phyloP scores from a whole-genome alignment of 2,329 filamentous ascomycete species.

The Nemania sp. region DNA sequence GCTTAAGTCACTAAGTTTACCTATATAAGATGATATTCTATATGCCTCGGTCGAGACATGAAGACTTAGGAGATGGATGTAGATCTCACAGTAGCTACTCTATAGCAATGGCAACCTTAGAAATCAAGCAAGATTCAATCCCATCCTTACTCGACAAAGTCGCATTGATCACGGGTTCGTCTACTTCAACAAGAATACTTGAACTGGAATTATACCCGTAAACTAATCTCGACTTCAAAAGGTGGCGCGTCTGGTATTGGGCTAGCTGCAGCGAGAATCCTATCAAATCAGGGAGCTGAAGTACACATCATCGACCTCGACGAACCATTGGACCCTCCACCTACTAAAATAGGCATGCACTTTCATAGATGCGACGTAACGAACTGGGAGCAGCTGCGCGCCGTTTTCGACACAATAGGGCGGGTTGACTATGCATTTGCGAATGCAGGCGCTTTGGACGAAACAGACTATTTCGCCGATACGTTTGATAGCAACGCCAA shows the following conservation, averaged over 20 bases:
- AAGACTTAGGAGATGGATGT: no score
- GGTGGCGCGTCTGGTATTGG: background rate
- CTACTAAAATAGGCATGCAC: background rate
- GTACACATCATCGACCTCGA: background rate
- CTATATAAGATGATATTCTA: no score
- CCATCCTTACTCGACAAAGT: no score
- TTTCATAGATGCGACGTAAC: background rate
- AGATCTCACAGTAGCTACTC: no score
- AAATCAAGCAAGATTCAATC: no score
- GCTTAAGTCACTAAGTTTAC: no score
- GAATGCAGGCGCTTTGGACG: constrained; percentile 52
- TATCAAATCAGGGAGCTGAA: background rate
- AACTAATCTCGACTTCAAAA: no score
- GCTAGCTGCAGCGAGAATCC: background rate
- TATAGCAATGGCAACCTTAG: no score
- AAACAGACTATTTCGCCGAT: constrained; percentile 49
- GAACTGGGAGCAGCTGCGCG: background rate
- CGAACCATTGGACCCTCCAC: background rate
- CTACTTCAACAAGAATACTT: no score
- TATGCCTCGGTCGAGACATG: no score
- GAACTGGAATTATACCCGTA: no score
- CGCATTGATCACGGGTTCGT: no score
- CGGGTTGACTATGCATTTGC: constrained; percentile 51
- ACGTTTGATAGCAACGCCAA: constrained; percentile 45
- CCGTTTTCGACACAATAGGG: constrained; percentile 19